Base-by-base conservation (phyloP, 768 basidiomycete species). In the Postia placenta region DNA sequence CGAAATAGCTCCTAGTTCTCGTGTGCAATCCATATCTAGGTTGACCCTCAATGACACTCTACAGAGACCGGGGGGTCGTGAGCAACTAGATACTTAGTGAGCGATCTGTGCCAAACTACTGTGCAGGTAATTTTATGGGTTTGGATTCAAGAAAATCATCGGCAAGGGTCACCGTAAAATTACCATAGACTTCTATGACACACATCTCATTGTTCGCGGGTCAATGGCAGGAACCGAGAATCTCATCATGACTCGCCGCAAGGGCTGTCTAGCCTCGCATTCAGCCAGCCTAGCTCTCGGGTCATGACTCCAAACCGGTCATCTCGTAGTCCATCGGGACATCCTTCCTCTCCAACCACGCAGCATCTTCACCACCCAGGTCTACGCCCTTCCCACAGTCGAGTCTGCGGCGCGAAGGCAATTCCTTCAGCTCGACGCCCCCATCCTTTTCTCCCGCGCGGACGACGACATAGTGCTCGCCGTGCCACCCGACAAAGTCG, bases 311-410 rank as follows among this genome's bases (percentile, higher is more conserved):
- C 58, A 75, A 60, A 9, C 73, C 77, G 12, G 81, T 76, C 68
- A 76, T 74, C 68, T 84, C 83, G 65, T 83, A 85, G 64, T 84
- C 83, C 68, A 84, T 83, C 48, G 82, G 83, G n/a, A 86, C 79
- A 55, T 86, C 83, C 66, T 81, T 85, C 58, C 81, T 69, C 66
- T 83, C 83, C 60, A 82, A 64, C 82, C 82, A 84, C 38, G 75
- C 71, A 25, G 76, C 79, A 59, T 83, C 81, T 27, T 77, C 77
- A 33, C 73, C 71, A 14, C 81, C 81, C 45, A 84, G 63, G 64
- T 84, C 81, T 17, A 84, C 80, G 26, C 81, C 81, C 54, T 78
- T 81, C 37, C 78, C 80, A 58, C 80, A 83, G 60, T 84, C 82
- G 46, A 83, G 59, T 33, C 79, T 60, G 44, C 79, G 61, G 47